Evolutionary conservation across 2,329 filamentous ascomycete genomes (phyloP).

Genomic region (Remersonia thermophila): DNA sequence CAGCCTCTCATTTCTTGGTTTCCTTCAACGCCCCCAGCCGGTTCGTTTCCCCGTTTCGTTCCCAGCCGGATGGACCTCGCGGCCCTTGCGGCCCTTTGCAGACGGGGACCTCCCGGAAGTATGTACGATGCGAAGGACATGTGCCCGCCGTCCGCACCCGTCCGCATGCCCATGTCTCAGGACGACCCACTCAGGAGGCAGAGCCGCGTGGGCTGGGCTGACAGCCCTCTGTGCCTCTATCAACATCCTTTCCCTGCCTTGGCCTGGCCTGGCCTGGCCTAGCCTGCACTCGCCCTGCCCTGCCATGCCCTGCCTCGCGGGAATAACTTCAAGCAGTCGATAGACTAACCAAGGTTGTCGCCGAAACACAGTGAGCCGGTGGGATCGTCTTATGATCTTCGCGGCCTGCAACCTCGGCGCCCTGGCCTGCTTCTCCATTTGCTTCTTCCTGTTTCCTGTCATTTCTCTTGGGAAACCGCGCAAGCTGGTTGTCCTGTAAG

Average conservation of each 20-base stretch:
- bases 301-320: no score
- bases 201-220: not conserved
- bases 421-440: slow-evolving; percentile 82
- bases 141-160: slow-evolving; percentile 22
- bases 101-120: no score
- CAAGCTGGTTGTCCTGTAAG: slow-evolving; percentile 97
- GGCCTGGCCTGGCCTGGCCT: not conserved
- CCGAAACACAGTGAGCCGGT: slow-evolving; percentile 90
- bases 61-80: slow-evolving; percentile 17
- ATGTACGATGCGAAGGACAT: slow-evolving; percentile 24
- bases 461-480: slow-evolving; percentile 60
- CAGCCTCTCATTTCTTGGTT: slow-evolving; percentile 21
- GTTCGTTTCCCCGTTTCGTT: slow-evolving; percentile 9
- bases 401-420: slow-evolving; percentile 81
- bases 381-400: slow-evolving; percentile 92
- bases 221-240: no score
- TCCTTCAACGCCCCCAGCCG: not conserved
- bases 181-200: not conserved
- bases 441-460: slow-evolving; percentile 80
- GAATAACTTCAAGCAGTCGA: no score
- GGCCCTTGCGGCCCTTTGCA: slow-evolving; percentile 35
- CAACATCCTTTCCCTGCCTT: not conserved
- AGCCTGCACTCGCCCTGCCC: no score
- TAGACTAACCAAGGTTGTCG: slow-evolving; percentile 14
- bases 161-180: slow-evolving; percentile 31